A percentile compares a stretch with the other conserved stretches of the same genome.
phyloP scores from a whole-genome alignment of 2,329 filamentous ascomycete species.

The Cylindrodendrum hubeiense region DNA sequence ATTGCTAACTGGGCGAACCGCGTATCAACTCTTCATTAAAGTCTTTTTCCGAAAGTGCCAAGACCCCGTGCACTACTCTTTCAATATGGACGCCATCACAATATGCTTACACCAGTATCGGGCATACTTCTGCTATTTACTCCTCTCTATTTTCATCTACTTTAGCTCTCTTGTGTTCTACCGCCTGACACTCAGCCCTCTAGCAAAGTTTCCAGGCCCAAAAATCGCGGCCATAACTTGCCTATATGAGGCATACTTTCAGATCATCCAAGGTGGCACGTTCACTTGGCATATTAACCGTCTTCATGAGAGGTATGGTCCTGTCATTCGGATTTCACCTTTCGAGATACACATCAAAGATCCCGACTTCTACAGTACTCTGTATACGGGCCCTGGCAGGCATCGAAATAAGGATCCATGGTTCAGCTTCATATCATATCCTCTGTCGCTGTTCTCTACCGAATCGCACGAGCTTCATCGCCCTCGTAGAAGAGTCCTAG shows the following conservation, averaged over 20 bases:
- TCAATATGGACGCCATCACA: no score
- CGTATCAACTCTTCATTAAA: no score
- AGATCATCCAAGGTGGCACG: background rate
- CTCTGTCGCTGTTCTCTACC: background rate
- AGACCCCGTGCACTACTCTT: no score
- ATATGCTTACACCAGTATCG: no score
- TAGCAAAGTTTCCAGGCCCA: background rate
- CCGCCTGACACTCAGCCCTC: no score
- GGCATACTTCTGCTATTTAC: no score
- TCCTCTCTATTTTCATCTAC: no score
- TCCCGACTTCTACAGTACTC: background rate
- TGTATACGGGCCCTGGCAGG: background rate
- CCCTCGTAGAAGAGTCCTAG: background rate
- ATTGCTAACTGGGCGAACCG: no score
- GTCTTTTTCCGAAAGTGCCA: no score
- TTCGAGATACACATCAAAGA: background rate
- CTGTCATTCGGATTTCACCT: background rate
- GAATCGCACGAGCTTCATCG: conserved; percentile 6
- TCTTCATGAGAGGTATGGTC: conserved; percentile 1
- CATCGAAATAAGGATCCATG: background rate
- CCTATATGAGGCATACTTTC: conserved; percentile 3
- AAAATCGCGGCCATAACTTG: conserved; percentile 1
- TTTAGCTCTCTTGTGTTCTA: no score
- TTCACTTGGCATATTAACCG: conserved; percentile 2
- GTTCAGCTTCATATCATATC: conserved; percentile 3